These are phyloP conservation scores for Mucor mucedo DNA, from an alignment of 371 early-diverging fungal species.

Conservation along the genomic window DNA sequence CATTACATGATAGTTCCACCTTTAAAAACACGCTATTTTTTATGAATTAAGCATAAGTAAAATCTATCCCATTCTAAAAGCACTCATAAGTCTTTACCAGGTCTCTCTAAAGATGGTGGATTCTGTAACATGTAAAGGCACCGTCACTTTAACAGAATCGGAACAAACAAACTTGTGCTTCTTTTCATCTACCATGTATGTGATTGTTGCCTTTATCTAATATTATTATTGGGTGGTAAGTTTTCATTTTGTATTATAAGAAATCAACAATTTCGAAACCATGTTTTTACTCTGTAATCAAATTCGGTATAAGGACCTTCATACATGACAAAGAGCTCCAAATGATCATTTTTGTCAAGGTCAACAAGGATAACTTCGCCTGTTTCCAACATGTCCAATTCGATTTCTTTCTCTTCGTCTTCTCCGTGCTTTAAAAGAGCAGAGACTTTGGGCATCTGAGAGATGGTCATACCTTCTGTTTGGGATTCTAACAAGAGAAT, in stretches of 20 bases:
- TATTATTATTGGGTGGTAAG: too few species aligned
- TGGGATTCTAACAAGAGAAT: conserved; percentile 41
- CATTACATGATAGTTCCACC: conserved; percentile 63
- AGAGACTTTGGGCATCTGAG: conserved; percentile 1
- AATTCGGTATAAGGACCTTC: conserved; percentile 53
- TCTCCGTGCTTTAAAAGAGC: conserved; percentile 3
- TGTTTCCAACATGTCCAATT: conserved; percentile 53
- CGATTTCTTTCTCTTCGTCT: conserved; percentile 17
- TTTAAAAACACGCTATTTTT: conserved; percentile 57
- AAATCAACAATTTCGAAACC: too few species aligned
- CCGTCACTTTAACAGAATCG: conserved; percentile 57
- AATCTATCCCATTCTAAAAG: neutral
- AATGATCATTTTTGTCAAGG: conserved; percentile 49
- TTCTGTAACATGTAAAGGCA: conserved; percentile 61
- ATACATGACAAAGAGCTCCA: conserved; percentile 61
- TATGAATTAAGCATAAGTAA: neutral
- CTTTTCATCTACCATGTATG: conserved; percentile 51
- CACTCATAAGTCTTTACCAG: conserved; percentile 41
- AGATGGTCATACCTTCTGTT: conserved; percentile 49
- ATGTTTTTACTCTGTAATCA: conserved; percentile 58
- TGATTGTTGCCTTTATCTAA: conserved; percentile 57
- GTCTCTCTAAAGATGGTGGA: conserved; percentile 63
- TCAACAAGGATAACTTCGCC: conserved; percentile 61
- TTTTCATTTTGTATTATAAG: too few species aligned
- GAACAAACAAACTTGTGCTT: conserved; percentile 56